Evolutionary conservation across 1,284 basidiomycete species (phyloP).

Genomic region (Cutaneotrichosporon sp.): DNA sequence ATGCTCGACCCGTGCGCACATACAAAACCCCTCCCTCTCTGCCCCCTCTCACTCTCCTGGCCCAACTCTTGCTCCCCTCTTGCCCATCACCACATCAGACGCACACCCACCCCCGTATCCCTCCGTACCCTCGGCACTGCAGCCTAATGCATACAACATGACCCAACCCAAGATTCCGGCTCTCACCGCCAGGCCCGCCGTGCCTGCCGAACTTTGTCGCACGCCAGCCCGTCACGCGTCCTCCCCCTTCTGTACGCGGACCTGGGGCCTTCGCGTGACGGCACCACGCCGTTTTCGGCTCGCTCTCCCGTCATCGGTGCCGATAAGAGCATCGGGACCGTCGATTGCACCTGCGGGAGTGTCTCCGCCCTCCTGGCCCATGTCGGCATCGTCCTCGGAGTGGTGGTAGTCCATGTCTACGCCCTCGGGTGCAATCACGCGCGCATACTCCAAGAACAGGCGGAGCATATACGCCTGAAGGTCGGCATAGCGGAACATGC

Average conservation of each 20-base stretch:
- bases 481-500: conserved; percentile 52
- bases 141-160: too few species aligned
- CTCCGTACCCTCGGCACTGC: too few species aligned
- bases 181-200: too few species aligned
- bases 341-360: conserved; percentile 5
- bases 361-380: not conserved
- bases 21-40: not conserved
- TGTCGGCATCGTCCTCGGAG: conserved; percentile 7
- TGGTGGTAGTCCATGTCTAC: conserved; percentile 22
- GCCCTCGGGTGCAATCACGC: conserved; percentile 14
- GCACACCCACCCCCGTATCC: too few species aligned
- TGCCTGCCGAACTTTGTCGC: not conserved
- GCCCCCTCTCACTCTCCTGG: too few species aligned
- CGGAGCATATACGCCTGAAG: conserved; percentile 56
- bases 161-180: too few species aligned
- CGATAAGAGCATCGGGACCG: not conserved
- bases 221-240: too few species aligned
- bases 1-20: not conserved
- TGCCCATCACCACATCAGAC: not conserved
- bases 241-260: too few species aligned
- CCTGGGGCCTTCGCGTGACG: not conserved
- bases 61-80: not conserved
- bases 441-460: conserved; percentile 49
- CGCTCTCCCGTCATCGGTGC: not conserved
- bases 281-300: conserved; percentile 3